A percentile compares a stretch with the other conserved stretches of the same genome.
Evolutionary conservation across 2,329 filamentous ascomycete species (phyloP).

Genomic region (Alternaria arbusti): DNA sequence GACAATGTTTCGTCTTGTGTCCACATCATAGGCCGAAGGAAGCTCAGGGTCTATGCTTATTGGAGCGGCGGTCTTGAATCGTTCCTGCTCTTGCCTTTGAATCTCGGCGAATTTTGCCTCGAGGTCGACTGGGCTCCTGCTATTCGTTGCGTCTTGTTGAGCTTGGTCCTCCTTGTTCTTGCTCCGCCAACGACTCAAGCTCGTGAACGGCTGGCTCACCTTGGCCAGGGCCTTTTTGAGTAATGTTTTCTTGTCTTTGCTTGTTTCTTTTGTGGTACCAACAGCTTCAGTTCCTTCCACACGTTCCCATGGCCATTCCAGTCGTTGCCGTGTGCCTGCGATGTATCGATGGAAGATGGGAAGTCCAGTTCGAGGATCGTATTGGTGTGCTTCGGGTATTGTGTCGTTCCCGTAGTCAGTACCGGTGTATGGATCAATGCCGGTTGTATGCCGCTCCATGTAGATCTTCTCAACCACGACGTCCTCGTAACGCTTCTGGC

Average conservation of each 20-base stretch:
- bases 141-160: not conserved
- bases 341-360: slow-evolving; percentile 46
- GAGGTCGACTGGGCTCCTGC: slow-evolving; percentile 3
- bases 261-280: slow-evolving; percentile 6
- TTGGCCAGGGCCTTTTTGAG: slow-evolving; percentile 20
- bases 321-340: slow-evolving; percentile 39
- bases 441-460: slow-evolving; percentile 41
- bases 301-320: slow-evolving; percentile 43
- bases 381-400: slow-evolving; percentile 38
- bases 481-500: slow-evolving; percentile 66
- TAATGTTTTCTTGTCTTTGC: slow-evolving; percentile 17
- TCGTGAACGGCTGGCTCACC: slow-evolving; percentile 27
- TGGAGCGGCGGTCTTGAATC: slow-evolving; percentile 12
- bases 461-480: slow-evolving; percentile 43
- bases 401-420: slow-evolving; percentile 33
- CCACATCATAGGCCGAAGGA: slow-evolving; percentile 54
- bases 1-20: slow-evolving; percentile 78
- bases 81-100: slow-evolving; percentile 15
- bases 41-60: slow-evolving; percentile 16
- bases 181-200: slow-evolving; percentile 22
- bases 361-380: slow-evolving; percentile 37
- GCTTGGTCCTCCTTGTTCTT: slow-evolving; percentile 7
- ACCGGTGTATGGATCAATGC: slow-evolving; percentile 40
- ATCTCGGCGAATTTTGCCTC: slow-evolving; percentile 13
- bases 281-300: slow-evolving; percentile 14